Base-by-base conservation (phyloP, 441 rosid species). In the Arabidopsis lyrata region DNA sequence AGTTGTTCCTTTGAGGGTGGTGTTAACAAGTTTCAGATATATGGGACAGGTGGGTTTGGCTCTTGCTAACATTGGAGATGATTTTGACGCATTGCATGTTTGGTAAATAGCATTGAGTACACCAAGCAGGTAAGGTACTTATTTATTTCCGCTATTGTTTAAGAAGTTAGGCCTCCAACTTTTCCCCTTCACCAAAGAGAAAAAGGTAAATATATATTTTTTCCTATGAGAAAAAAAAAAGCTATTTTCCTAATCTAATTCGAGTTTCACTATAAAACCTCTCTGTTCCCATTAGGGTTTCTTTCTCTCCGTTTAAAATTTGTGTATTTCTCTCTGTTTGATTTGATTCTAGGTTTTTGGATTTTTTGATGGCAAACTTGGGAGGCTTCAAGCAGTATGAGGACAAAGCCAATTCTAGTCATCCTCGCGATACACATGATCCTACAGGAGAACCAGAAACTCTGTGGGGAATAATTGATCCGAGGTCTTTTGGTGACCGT, bases 371-470 rank as follows among this genome's bases (percentile, higher is more conserved):
- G 98, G 92, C 92, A 55, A 82, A 89, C 70, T 75, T 87, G 52
- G 95, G 96, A 16, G 98, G 98, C 65, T 89, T 83, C 65, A 95
- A 92, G 80, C 97, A 92, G 83, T 92, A 95, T 14, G 98, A 90
- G 75, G 91, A 90, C 63, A 80, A 95, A 73, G 96, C 97, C 8
- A 92, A 89, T 70, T 89, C 99, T 1, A 90, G 97, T 73, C 94
- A 95, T 27, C 95, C 97, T 2, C 92, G 93, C 0, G 98, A 90
- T 73, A 87, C 97, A 1, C 92, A 91, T 38, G 99, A 95, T 68
- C 97, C 98, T 10, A 95, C 96, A 0, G 99, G 97, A 22, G 99
- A 93, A 78, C 96, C 99, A 0, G 97, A 91, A 83, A 80, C 96
- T 22, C 92, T 93, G 1, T 83, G 86, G 86, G 98, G 97, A 3